Conservation (phyloP, 176 grass and related monocot genomes). For the Avena eriantha region DNA sequence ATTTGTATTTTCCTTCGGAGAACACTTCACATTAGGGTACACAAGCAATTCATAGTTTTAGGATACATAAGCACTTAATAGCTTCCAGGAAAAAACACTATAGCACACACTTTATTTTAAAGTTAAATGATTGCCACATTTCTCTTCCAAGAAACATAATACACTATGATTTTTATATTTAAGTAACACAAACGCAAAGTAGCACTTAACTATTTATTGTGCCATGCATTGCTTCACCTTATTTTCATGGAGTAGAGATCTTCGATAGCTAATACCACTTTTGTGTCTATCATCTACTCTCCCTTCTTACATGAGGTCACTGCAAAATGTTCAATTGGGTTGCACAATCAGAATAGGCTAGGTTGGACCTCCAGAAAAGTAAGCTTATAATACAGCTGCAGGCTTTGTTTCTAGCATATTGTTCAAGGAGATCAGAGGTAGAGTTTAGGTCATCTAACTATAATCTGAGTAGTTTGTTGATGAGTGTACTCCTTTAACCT, state of each 20-base stretch:
- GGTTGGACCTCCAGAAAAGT: background rate
- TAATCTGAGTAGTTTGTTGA: background rate
- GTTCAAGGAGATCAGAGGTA: conserved; percentile 1
- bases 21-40: background rate
- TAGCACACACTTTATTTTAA: background rate
- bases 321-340: conserved; percentile 20
- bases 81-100: conserved; percentile 1
- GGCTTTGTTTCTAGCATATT: conserved; percentile 25
- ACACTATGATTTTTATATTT: conserved; percentile 6
- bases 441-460: background rate
- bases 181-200: background rate
- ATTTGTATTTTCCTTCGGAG: background rate
- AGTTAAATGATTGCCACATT: background rate
- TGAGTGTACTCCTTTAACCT: conserved; percentile 8
- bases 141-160: background rate
- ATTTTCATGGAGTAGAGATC: no score
- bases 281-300: background rate
- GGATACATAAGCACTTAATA: background rate
- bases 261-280: background rate
- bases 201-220: conserved; percentile 1
- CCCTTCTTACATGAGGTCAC: background rate
- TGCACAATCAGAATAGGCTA: background rate
- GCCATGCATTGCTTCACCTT: background rate
- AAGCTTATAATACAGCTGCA: background rate
- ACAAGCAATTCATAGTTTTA: background rate